These are phyloP conservation scores for Emmonsia crescens DNA, from an alignment of 2,329 filamentous ascomycete genomes.

Conservation along the genomic window DNA sequence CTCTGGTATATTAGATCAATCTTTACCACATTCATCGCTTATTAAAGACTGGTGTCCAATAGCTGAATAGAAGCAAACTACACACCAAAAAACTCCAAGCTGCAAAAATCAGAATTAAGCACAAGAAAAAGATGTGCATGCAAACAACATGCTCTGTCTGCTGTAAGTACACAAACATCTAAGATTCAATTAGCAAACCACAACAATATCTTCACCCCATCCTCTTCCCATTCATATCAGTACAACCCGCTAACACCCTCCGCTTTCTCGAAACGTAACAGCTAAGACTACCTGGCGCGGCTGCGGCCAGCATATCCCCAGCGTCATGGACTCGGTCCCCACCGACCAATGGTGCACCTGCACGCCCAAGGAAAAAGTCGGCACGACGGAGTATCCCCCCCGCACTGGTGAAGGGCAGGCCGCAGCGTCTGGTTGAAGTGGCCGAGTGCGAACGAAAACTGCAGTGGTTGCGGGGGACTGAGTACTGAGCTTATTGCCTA, in stretches of 20 bases:
- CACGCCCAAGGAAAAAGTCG: conserved; percentile 41
- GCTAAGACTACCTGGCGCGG: conserved; percentile 45
- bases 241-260: neutral
- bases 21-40: neutral
- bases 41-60: neutral
- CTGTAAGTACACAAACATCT: conserved; percentile 4
- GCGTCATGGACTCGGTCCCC: conserved; percentile 44
- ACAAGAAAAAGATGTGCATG: conserved; percentile 11
- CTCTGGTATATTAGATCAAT: neutral
- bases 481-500: neutral
- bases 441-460: too few relatives aligned
- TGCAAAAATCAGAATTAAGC: neutral
- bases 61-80: neutral
- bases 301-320: conserved; percentile 41
- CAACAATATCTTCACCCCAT: neutral
- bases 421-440: neutral
- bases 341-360: conserved; percentile 45
- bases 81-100: too few relatives aligned
- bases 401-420: conserved; percentile 29
- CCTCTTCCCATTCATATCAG: neutral
- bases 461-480: neutral
- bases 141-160: conserved; percentile 9
- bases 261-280: conserved; percentile 11
- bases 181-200: neutral
- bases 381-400: conserved; percentile 45